phyloP scores from a whole-genome alignment of 345 rosid genomes.

The Dovyalis caffra region DNA sequence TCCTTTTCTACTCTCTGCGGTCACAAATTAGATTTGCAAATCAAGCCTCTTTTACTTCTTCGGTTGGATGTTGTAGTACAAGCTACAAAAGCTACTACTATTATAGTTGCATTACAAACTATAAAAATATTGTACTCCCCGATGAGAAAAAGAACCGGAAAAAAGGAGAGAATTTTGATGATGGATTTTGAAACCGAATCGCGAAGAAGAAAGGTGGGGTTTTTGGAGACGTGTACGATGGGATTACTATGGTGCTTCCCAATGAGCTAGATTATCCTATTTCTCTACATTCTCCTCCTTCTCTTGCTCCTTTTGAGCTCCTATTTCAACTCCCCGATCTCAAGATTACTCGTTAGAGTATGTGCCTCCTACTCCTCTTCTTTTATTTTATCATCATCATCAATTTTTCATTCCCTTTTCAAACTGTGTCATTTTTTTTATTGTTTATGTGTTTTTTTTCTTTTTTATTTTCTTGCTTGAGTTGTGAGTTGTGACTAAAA shows the following conservation, averaged over 20 bases:
- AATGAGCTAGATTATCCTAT: conserved; percentile 47
- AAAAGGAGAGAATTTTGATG: not conserved
- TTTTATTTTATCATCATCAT: not conserved
- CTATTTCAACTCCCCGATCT: conserved; percentile 68
- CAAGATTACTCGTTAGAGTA: conserved; percentile 45
- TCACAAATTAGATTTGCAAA: too few species aligned
- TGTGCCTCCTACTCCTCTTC: conserved; percentile 21
- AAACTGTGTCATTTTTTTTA: not conserved
- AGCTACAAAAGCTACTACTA: too few species aligned
- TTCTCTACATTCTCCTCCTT: conserved; percentile 4
- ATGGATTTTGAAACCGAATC: conserved; percentile 49
- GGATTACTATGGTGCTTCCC: conserved; percentile 50
- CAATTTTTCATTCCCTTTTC: not conserved
- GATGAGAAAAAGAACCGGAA: not conserved
- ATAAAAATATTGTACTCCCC: not conserved
- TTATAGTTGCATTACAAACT: too few species aligned
- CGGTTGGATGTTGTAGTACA: too few species aligned
- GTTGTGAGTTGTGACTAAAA: not conserved
- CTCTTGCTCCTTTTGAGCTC: conserved; percentile 38
- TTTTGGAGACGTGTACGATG: conserved; percentile 45
- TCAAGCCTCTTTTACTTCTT: too few species aligned
- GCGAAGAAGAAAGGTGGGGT: conserved; percentile 46
- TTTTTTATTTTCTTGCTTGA: conserved; percentile 12
- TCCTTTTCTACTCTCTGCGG: too few species aligned
- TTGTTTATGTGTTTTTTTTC: too few species aligned